Conservation (phyloP, 73 alveolate genomes). For the Stentor coeruleus region DNA sequence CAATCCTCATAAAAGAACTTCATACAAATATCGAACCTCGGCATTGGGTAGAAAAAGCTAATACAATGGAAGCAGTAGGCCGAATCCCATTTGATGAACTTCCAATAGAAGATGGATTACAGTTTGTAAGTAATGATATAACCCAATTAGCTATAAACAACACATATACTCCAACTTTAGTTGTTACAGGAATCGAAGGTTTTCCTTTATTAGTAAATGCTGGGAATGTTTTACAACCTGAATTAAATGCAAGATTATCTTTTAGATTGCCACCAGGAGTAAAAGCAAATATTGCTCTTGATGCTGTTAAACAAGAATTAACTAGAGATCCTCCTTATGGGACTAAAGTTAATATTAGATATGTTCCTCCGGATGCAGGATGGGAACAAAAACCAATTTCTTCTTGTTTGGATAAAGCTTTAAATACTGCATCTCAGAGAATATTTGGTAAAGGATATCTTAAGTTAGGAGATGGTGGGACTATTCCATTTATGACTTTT, state of each 20-base stretch:
- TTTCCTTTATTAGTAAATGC: slow-evolving; percentile 70
- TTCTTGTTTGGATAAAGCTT: slow-evolving; percentile 26
- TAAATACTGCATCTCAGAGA: slow-evolving; percentile 27
- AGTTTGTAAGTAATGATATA: slow-evolving; percentile 43
- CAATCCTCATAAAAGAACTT: slow-evolving; percentile 37
- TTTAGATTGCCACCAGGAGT: slow-evolving; percentile 90
- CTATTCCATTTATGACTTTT: slow-evolving; percentile 46
- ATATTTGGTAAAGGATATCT: slow-evolving; percentile 33
- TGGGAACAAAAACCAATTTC: slow-evolving; percentile 23
- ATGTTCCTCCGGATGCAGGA: slow-evolving; percentile 42
- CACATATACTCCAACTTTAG: slow-evolving; percentile 79
- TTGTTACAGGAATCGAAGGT: slow-evolving; percentile 83
- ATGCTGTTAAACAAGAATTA: slow-evolving; percentile 48
- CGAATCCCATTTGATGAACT: slow-evolving; percentile 30
- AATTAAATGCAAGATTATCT: slow-evolving; percentile 50
- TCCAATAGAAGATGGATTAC: slow-evolving; percentile 32
- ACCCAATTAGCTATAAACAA: slow-evolving; percentile 34
- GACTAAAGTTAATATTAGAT: slow-evolving; percentile 47
- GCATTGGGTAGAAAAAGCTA: slow-evolving; percentile 17
- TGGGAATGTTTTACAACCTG: slow-evolving; percentile 73
- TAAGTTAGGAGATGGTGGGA: slow-evolving; percentile 52
- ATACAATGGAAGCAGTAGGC: slow-evolving; percentile 41
- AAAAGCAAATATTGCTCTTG: slow-evolving; percentile 62
- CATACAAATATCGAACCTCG: slow-evolving; percentile 51
- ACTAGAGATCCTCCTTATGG: slow-evolving; percentile 63